A percentile compares a stretch with the other conserved stretches of the same genome.
Conservation (phyloP, 108 stramenopile species). For the Mediolabrus comicus region DNA sequence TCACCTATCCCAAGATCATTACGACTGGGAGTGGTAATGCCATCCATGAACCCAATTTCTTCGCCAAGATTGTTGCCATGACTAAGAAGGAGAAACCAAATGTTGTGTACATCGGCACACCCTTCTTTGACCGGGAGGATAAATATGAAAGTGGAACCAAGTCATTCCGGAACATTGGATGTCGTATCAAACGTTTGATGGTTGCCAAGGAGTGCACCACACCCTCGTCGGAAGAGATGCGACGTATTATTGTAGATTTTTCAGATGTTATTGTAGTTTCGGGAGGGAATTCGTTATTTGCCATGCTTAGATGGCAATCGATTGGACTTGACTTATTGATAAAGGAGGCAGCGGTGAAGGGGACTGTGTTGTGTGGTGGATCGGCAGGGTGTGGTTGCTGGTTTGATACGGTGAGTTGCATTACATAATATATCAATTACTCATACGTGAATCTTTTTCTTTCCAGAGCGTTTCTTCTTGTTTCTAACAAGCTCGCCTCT, state of each 20-base stretch:
- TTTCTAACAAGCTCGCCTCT: not conserved
- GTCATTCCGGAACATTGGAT: not conserved
- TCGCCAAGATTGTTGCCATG: conserved; percentile 4
- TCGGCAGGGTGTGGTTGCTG: conserved; percentile 5
- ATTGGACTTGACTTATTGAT: conserved; percentile 9
- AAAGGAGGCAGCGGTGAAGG: conserved; percentile 4
- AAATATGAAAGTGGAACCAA: conserved; percentile 5
- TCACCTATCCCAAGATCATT: conserved; percentile 13
- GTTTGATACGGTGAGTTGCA: conserved; percentile 7
- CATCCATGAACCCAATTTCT: not conserved
- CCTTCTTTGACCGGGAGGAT: conserved; percentile 6
- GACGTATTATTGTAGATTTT: conserved; percentile 13
- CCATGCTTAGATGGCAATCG: conserved; percentile 11
- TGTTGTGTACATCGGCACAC: not conserved
- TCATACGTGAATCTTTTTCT: not conserved
- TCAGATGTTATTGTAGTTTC: conserved; percentile 1
- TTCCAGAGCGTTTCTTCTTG: not conserved
- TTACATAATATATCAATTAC: not conserved
- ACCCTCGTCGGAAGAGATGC: conserved; percentile 10
- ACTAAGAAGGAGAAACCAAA: conserved; percentile 6
- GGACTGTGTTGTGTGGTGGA: conserved; percentile 11
- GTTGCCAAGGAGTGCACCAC: conserved; percentile 15
- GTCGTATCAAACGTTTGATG: conserved; percentile 3
- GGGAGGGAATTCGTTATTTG: conserved; percentile 12
- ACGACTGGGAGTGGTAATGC: conserved; percentile 8